These are phyloP conservation scores for Agapanthus africanus DNA, from an alignment of 106 monocot species.

Conservation along the genomic window DNA sequence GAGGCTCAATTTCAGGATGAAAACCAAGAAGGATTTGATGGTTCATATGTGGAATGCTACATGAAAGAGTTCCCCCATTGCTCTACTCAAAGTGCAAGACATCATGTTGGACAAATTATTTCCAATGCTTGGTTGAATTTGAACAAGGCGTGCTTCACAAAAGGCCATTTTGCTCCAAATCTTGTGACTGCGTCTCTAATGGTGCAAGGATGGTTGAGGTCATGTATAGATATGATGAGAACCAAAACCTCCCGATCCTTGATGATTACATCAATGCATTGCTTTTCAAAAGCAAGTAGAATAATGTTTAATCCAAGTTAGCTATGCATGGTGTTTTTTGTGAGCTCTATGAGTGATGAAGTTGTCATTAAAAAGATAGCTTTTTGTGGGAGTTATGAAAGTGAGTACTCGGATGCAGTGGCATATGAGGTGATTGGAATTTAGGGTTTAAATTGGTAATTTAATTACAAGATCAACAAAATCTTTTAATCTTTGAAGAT, in stretches of 20 bases:
- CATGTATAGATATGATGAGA: background rate
- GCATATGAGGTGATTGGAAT: no score
- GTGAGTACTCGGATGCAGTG: no score
- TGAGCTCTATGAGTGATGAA: no score
- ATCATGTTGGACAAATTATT: background rate
- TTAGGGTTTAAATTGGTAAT: no score
- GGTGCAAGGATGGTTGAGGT: background rate
- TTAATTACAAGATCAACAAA: no score
- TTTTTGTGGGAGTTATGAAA: no score
- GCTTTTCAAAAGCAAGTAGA: background rate
- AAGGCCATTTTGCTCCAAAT: background rate
- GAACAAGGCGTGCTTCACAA: background rate
- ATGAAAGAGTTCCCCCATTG: conserved; percentile 26
- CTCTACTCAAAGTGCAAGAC: background rate
- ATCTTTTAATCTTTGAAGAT: no score
- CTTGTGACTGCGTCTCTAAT: background rate
- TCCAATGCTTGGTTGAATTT: background rate
- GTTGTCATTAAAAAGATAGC: no score
- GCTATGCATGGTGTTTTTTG: no score
- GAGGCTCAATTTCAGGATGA: conserved; percentile 57
- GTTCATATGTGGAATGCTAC: conserved; percentile 43
- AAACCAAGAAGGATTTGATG: conserved; percentile 50
- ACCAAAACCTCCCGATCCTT: background rate
- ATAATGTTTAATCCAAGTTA: no score
- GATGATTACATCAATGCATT: background rate